Evolutionary conservation across 1,139 yeast genomes (phyloP).

Genomic region (Candida tunisiensis): DNA sequence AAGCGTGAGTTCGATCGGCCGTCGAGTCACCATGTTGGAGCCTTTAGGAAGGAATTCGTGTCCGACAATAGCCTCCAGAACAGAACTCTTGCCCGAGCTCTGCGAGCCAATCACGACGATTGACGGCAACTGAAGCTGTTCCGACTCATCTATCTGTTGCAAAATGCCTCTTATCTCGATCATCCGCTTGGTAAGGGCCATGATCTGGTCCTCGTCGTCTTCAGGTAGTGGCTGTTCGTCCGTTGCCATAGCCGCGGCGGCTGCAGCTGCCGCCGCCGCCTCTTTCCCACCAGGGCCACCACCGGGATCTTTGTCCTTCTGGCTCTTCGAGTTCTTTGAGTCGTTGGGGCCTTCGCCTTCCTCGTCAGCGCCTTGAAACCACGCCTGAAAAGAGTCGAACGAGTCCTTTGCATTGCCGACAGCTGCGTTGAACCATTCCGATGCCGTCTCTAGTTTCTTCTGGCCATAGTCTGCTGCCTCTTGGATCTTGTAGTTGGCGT

Average conservation of each 20-base stretch:
- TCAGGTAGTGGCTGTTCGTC: conserved; percentile 13
- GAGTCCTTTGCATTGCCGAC: conserved; percentile 11
- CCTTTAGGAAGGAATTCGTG: conserved; percentile 93
- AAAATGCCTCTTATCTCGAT: conserved; percentile 80
- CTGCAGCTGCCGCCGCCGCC: conserved; percentile 14
- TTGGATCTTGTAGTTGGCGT: conserved; percentile 78
- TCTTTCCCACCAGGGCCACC: conserved; percentile 3
- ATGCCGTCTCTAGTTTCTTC: conserved; percentile 44
- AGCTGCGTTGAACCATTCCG: conserved; percentile 34
- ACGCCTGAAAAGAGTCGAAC: conserved; percentile 7
- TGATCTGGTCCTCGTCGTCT: conserved; percentile 32
- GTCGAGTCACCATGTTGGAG: conserved; percentile 84
- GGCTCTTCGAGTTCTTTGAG: conserved; percentile 4
- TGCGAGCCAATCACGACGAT: conserved; percentile 97
- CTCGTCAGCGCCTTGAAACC: not conserved
- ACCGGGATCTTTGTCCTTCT: conserved; percentile 10
- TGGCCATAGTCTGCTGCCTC: conserved; percentile 62
- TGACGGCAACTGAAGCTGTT: conserved; percentile 71
- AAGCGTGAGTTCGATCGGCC: conserved; percentile 87
- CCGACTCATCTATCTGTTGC: conserved; percentile 60
- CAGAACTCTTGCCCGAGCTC: conserved; percentile 93
- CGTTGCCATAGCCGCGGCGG: conserved; percentile 17
- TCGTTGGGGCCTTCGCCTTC: not conserved
- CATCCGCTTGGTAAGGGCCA: conserved; percentile 85
- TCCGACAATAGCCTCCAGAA: conserved; percentile 84